phyloP scores from a whole-genome alignment of 805 yeast genomes.

The Yamadazyma insecticola region DNA sequence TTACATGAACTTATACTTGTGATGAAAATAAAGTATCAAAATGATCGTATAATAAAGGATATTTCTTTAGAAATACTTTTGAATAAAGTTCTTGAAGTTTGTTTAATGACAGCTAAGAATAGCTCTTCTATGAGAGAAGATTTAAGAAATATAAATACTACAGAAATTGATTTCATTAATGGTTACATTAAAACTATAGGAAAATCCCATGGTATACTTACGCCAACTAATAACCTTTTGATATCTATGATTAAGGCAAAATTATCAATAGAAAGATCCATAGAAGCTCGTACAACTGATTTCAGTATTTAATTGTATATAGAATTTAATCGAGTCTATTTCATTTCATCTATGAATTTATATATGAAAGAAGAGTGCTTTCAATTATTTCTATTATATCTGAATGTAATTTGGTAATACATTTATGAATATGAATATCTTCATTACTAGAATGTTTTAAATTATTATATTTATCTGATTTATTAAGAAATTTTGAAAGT shows the following conservation, averaged over 20 bases:
- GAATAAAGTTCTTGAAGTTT: constrained; percentile 23
- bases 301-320: constrained; percentile 1
- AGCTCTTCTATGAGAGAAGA: constrained; percentile 74
- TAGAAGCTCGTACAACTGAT: constrained; percentile 15
- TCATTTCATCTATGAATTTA: too few species aligned
- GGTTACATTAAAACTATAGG: constrained; percentile 70
- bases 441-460: neutral
- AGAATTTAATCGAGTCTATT: neutral
- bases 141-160: constrained; percentile 45
- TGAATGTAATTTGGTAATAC: constrained; percentile 1
- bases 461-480: neutral
- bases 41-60: too few species aligned
- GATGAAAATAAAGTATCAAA: constrained; percentile 27
- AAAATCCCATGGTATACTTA: constrained; percentile 32
- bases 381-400: constrained; percentile 2
- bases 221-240: constrained; percentile 47
- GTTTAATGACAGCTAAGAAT: constrained; percentile 47
- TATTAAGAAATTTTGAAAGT: neutral
- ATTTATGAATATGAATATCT: neutral
- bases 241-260: constrained; percentile 40
- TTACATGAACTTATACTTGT: constrained; percentile 44
- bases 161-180: constrained; percentile 81
- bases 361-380: too few species aligned
- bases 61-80: constrained; percentile 32
- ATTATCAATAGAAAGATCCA: constrained; percentile 23